phyloP scores from a whole-genome alignment of 1,284 basidiomycete species.

The Rhodotorula sp. region DNA sequence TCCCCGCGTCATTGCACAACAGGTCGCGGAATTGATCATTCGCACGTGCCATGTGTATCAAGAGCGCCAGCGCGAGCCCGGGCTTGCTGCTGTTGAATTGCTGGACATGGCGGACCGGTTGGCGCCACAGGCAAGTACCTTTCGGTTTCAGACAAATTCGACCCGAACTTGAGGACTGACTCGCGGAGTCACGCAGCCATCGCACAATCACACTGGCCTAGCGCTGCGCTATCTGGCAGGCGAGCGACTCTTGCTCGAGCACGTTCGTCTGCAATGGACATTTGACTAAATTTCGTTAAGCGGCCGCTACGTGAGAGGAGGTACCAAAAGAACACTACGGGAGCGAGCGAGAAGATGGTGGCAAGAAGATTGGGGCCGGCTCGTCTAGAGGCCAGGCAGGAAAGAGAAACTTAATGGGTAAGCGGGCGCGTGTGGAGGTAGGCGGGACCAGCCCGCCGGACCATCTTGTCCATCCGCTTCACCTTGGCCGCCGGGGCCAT shows the following conservation, averaged over 20 bases:
- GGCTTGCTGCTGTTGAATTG: too few relatives aligned
- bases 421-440: not conserved
- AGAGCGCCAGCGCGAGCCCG: too few relatives aligned
- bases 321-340: too few relatives aligned
- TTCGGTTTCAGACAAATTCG: too few relatives aligned
- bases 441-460: not conserved
- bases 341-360: not conserved
- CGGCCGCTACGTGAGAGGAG: not conserved
- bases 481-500: constrained; percentile 2
- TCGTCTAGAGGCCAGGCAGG: not conserved
- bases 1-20: too few relatives aligned
- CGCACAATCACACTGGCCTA: not conserved
- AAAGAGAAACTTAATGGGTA: not conserved
- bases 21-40: too few relatives aligned
- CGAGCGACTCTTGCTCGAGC: constrained; percentile 26
- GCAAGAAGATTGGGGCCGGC: too few relatives aligned
- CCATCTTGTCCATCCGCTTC: constrained; percentile 6
- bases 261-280: constrained; percentile 9
- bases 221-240: constrained; percentile 19
- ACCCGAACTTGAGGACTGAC: too few relatives aligned
- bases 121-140: too few relatives aligned
- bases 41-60: too few relatives aligned
- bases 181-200: too few relatives aligned
- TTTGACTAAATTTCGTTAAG: not conserved
- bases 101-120: too few relatives aligned